Base-by-base conservation (phyloP, 129 eudicot species). In the Lactuca sativa region DNA sequence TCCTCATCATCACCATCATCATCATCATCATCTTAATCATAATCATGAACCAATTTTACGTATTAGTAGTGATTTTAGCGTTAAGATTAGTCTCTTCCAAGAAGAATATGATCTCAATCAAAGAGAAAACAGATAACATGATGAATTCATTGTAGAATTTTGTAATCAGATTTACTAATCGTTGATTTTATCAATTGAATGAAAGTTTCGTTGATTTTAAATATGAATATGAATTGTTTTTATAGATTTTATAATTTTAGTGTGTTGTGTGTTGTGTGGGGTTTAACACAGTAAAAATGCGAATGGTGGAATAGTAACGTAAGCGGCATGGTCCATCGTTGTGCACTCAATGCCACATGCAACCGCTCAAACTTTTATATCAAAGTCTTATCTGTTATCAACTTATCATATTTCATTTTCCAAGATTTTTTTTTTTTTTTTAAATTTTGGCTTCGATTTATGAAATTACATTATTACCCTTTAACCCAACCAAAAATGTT, bases 111-210 rank as follows among this genome's bases (percentile, higher is more conserved):
- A 25, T 25, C 30, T 63, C 44, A 63, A 58, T 64, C 58, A 17
- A 30, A 62, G 62, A 66, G 56, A 41, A 73, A 72, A 71, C 70
- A 71, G 74, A 38, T 79, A 71, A 67, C 66, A 56, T 70, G 58
- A 77, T 73, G 66, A 76, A 83, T 85, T 77, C 74, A 74, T 73
- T 81, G 78, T 75, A 81, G 83, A 71, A 71, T 66, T 70, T 54
- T 74, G 79, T 74, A 69, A 61, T 77, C 76, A 69, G 41, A 9
- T 44, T 54, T 56, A 76, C 75, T 69, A 76, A 76, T 76, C 65
- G 75, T 76, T 60, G 32, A 53, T 52, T 76, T 9, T 6, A 60
- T 69, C 31, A 15, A 60, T 59, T 59, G 51, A 60, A 17, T 53
- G 58, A 53, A 53, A 53, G 56, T 12, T 47, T 47, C 52, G 52